Evolutionary conservation across 257 asterid genomes (phyloP).

Genomic region (Gentiana straminea): DNA sequence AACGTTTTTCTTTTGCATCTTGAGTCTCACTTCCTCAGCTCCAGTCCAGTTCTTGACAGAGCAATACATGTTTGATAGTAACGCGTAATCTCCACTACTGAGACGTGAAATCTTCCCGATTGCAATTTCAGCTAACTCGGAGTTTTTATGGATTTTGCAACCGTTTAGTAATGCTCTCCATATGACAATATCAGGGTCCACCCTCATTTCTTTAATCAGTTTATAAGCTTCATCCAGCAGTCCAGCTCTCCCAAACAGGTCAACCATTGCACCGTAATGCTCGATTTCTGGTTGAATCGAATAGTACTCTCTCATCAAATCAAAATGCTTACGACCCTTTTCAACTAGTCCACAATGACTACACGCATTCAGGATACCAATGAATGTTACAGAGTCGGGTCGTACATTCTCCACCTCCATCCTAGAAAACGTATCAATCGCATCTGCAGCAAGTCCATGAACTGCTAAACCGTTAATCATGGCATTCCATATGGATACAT

Average conservation of each 20-base stretch:
- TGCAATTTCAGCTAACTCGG: slow-evolving; percentile 43
- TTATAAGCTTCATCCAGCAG: slow-evolving; percentile 49
- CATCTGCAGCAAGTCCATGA: slow-evolving; percentile 62
- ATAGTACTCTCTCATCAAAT: slow-evolving; percentile 41
- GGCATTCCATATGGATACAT: slow-evolving; percentile 67
- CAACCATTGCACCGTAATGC: slow-evolving; percentile 85
- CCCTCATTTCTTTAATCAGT: slow-evolving; percentile 49
- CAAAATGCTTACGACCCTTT: slow-evolving; percentile 45
- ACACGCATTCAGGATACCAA: slow-evolving; percentile 61
- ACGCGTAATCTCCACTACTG: slow-evolving; percentile 55
- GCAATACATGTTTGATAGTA: slow-evolving; percentile 63
- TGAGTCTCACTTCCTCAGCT: slow-evolving; percentile 44
- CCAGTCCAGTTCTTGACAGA: slow-evolving; percentile 46
- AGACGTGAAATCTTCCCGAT: slow-evolving; percentile 38
- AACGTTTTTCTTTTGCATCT: slow-evolving; percentile 47
- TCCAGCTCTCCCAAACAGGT: slow-evolving; percentile 61
- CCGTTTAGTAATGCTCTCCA: slow-evolving; percentile 75
- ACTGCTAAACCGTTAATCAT: slow-evolving; percentile 61
- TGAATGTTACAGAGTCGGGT: slow-evolving; percentile 56
- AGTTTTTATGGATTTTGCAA: slow-evolving; percentile 53
- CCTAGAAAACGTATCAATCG: slow-evolving; percentile 33
- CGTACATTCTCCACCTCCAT: slow-evolving; percentile 36
- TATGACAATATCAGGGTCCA: slow-evolving; percentile 57
- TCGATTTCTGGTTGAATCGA: slow-evolving; percentile 56
- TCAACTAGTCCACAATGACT: slow-evolving; percentile 64